These are phyloP conservation scores for Biancaea sappan DNA, from an alignment of 306 rosid genomes.

Conservation along the genomic window DNA sequence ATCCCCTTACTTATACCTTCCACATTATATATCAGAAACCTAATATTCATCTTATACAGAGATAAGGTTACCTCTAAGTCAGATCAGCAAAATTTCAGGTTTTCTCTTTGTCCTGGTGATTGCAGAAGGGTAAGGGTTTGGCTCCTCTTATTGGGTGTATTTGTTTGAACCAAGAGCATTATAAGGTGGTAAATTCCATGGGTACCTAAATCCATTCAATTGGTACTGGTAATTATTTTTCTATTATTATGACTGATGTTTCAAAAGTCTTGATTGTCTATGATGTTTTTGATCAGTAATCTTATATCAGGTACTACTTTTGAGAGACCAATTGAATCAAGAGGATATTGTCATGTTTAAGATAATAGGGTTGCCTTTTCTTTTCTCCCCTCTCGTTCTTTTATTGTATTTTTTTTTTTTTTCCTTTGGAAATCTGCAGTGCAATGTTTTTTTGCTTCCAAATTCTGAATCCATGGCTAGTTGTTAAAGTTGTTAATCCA, in stretches of 20 bases:
- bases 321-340: not conserved
- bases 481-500: conserved; percentile 10
- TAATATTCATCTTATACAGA: not conserved
- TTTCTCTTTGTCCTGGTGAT: not conserved
- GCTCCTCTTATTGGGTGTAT: not conserved
- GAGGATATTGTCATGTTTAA: not conserved
- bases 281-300: conserved; percentile 1
- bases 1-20: no score
- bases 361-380: not conserved
- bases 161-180: not conserved
- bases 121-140: not conserved
- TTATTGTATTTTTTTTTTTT: no score
- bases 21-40: no score
- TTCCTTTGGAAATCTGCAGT: not conserved
- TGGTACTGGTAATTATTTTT: not conserved
- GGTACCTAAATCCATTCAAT: not conserved
- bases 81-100: not conserved
- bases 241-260: not conserved
- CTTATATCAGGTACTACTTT: not conserved
- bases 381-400: not conserved
- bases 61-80: not conserved
- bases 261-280: conserved; percentile 17
- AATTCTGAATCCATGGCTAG: not conserved
- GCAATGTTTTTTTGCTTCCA: not conserved
- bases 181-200: not conserved